A percentile compares a stretch with the other conserved stretches of the same genome.
These are phyloP conservation scores for Thelonectria rubi DNA, from an alignment of 2,329 filamentous ascomycete genomes.

Conservation along the genomic window DNA sequence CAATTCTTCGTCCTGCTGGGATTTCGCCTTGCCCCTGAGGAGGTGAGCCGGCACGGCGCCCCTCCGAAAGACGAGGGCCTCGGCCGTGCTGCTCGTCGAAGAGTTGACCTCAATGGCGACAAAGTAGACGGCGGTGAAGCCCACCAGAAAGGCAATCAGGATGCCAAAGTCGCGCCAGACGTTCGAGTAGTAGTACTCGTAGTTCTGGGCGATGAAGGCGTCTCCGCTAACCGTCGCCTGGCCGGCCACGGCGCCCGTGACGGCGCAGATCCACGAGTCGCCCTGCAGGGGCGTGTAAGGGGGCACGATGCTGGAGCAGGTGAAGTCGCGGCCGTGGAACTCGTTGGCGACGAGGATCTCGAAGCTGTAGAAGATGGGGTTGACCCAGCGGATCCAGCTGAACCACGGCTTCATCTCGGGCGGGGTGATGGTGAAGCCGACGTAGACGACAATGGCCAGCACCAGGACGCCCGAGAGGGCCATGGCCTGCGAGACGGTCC, in stretches of 20 bases:
- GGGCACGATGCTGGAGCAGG: conserved; percentile 62
- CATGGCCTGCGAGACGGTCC: conserved; percentile 69
- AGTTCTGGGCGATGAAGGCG: conserved; percentile 64
- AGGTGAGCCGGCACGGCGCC: conserved; percentile 60
- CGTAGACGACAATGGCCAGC: conserved; percentile 57
- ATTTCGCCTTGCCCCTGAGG: conserved; percentile 43
- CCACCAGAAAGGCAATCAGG: conserved; percentile 69
- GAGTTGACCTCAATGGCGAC: conserved; percentile 72
- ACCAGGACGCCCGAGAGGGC: conserved; percentile 63
- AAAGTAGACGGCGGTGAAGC: conserved; percentile 72
- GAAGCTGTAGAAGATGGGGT: conserved; percentile 78
- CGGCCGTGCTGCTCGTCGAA: conserved; percentile 68
- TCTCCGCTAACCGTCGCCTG: conserved; percentile 66
- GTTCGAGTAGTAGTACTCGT: conserved; percentile 65
- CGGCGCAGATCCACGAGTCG: conserved; percentile 61
- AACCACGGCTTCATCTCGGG: conserved; percentile 70
- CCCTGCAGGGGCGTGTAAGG: conserved; percentile 55
- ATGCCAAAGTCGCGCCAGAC: conserved; percentile 77
- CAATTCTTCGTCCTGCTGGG: conserved; percentile 44
- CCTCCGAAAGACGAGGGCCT: conserved; percentile 73
- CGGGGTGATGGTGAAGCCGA: conserved; percentile 39
- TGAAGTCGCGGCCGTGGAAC: conserved; percentile 66
- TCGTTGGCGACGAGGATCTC: conserved; percentile 79
- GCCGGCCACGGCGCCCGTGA: conserved; percentile 64
- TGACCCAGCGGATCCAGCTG: conserved; percentile 78